Percentiles rank a stretch among this genome's conserved stretches.
phyloP scores from a whole-genome alignment of 441 rosid genomes.

The Mallotus japonicus region DNA sequence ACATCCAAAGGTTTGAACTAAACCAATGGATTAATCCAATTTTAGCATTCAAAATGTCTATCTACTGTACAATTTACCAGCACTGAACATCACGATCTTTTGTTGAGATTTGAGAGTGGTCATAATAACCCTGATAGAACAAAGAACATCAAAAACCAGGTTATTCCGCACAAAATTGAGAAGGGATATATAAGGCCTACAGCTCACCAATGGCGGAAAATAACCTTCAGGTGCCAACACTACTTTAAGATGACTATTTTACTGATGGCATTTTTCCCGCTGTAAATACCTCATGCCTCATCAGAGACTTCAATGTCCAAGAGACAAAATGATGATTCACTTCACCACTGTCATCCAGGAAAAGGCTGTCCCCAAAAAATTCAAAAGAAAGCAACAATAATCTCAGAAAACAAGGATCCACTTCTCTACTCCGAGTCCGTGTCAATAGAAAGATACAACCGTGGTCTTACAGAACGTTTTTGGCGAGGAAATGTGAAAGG shows the following conservation, averaged over 20 bases:
- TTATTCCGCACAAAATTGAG: constrained; percentile 18
- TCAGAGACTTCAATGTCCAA: constrained; percentile 3
- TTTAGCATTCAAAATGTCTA: constrained; percentile 25
- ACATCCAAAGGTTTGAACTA: constrained; percentile 21
- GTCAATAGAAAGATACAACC: constrained; percentile 75
- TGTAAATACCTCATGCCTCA: constrained; percentile 5
- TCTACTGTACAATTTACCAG: constrained; percentile 40
- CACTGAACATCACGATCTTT: constrained; percentile 21
- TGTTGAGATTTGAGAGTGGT: constrained; percentile 15
- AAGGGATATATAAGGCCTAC: neutral
- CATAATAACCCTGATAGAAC: constrained; percentile 25
- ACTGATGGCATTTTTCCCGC: constrained; percentile 2
- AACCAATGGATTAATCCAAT: constrained; percentile 24
- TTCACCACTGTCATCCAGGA: constrained; percentile 18
- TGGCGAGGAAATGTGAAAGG: constrained; percentile 77
- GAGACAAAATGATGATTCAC: constrained; percentile 15
- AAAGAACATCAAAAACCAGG: constrained; percentile 19
- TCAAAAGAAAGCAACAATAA: constrained; percentile 13
- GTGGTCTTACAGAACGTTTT: constrained; percentile 86
- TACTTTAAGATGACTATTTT: constrained; percentile 5
- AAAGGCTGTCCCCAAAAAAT: constrained; percentile 13
- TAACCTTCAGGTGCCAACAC: constrained; percentile 28
- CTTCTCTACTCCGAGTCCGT: constrained; percentile 66
- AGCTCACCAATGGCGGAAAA: constrained; percentile 31
- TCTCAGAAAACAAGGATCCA: constrained; percentile 14